These are phyloP conservation scores for Eleusine indica DNA, from an alignment of 176 grass and related monocot species.

Conservation along the genomic window DNA sequence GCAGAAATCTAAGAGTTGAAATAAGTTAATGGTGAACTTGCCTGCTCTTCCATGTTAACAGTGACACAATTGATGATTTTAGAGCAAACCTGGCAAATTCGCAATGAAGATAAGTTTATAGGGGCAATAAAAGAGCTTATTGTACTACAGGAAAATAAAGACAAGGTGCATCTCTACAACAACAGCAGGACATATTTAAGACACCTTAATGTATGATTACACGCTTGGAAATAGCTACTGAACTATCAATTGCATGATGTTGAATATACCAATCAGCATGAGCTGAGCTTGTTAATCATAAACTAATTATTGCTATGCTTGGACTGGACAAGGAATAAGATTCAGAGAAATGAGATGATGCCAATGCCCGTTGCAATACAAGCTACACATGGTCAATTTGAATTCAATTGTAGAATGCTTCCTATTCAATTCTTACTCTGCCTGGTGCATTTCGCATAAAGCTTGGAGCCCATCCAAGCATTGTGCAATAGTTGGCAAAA, in stretches of 20 bases:
- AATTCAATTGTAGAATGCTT: not conserved
- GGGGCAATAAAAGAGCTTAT: not conserved
- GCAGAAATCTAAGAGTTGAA: not conserved
- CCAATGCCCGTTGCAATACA: not conserved
- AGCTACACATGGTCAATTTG: not conserved
- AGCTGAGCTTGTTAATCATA: not conserved
- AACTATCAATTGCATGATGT: not conserved
- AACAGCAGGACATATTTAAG: not conserved
- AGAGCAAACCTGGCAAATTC: constrained; percentile 54
- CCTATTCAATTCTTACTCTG: constrained; percentile 61
- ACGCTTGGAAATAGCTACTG: not conserved
- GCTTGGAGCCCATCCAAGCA: constrained; percentile 70
- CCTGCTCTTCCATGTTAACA: constrained; percentile 71
- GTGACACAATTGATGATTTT: constrained; percentile 64
- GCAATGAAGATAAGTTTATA: constrained; percentile 25
- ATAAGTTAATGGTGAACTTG: constrained; percentile 24
- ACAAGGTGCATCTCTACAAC: not conserved
- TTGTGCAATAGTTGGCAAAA: constrained; percentile 64
- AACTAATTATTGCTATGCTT: not conserved
- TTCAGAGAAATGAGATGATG: not conserved
- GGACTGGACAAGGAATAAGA: constrained; percentile 15
- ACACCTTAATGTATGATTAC: not conserved
- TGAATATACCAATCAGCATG: not conserved
- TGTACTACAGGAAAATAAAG: not conserved
- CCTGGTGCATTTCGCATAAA: constrained; percentile 66